Base-by-base conservation (phyloP, 2,329 filamentous ascomycete species). In the Pseudopyrenochaeta lycopersici region DNA sequence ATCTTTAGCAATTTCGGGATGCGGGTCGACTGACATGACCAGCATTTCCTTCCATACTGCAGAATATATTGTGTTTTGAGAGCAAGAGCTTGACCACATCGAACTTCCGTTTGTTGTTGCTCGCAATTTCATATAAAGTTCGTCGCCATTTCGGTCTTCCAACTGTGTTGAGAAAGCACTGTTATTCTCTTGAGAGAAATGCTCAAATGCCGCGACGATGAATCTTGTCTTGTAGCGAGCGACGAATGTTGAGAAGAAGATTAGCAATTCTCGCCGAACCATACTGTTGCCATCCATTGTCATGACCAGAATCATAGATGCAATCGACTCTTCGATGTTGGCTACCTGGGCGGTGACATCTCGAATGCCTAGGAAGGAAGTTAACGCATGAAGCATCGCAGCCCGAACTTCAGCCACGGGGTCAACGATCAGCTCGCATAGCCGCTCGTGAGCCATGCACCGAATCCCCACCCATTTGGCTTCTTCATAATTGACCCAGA, bases 401-500 rank as follows among this genome's bases (percentile, higher is more conserved):
- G 94, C 91, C 60, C 95, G 87, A 20, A 99, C 95, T 78, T 99
- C 95, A 29, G 92, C 92, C 41, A 92, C 92, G 3, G 89, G 88
- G 68, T 99, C 95, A 51, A 91, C 89, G 49, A 90, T 89, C 31
- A 97, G 83, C 55, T 88, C 87, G 43, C 91, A 90, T 2, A 99
- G 82, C 68, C 92, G 90, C 45, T 89, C 83, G 49, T 93, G 92
- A 1, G 93, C 95, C 62, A 90, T 89, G 70, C 92, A 92, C 41
- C 91, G 84, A 56, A 98, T 96, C n/a, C 92, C 95, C 63, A 90
- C 86, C 91, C 94, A 98, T 74, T 98, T 98, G 1, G 93, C 94
- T 71, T 97, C 92, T 1, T 92, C 88, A 46, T 93, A 90, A 66
- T 96, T 90, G 61, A 89, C 85, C 93, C 94, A 98, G 18, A 99